Evolutionary conservation across 139 green algal genomes (phyloP), one percentile per base, ranked within the genome.

Genomic region (Chlamydomonas sp.): DNA sequence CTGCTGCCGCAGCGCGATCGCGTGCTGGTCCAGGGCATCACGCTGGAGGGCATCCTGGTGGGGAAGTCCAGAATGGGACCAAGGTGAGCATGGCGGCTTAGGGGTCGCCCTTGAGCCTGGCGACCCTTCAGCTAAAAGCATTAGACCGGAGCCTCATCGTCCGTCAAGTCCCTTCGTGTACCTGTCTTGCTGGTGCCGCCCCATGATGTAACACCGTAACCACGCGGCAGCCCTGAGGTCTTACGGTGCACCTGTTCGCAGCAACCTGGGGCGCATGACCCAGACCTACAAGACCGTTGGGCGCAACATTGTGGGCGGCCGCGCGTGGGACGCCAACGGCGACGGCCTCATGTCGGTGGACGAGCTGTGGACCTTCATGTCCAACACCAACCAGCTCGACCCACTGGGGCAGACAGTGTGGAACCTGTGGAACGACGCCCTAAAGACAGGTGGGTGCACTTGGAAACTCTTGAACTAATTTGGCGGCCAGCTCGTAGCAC

Each of bases 351-450:
- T 85, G 5, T 49, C n/a, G 5, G 57, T 85, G 12, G 79, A 66
- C 2, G 79, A 85, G 79, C 57, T 85, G 64, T 85, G 79, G 79
- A 17, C 3, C 57, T 85, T 85, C 9, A 14, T 85, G 57, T 5
- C 16, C 14, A 14, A 76, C 5, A 17, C 58, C 5, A 5, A 4
- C 0, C 79, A 60, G 1, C 66, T 85, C 2, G 18, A 62, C 4
- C 66, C 77, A 4, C 59, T 66, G 79, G 79, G 79, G 4, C 16
- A 60, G 12, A 2, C 49, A 49, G 61, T 85, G 8, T 85, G 79
- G 79, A 57, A 85, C 49, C 66, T 14, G 17, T 85, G 79, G 79
- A n/a, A 2, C 5, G 0, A 85, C 15, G 49, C 64, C 49, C 64
- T 77, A 66, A 77, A 77, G 49, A 10, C 57, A 3, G 79, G 79